Evolutionary conservation across 176 grass and related monocot species (phyloP).

Genomic region (Aegilops umbellulata): DNA sequence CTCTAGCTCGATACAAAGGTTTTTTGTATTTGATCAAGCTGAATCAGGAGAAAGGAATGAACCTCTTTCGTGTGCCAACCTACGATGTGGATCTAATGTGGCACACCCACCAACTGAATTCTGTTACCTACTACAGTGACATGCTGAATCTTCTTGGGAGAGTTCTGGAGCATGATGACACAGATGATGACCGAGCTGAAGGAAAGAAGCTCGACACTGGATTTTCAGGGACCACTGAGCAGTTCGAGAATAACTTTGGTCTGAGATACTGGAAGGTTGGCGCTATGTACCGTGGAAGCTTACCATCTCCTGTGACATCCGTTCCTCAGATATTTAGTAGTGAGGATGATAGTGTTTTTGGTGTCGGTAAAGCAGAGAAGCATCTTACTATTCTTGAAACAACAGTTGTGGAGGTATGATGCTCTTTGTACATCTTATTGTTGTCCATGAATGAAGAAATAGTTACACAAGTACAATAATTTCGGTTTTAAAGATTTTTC

Average conservation of each 20-base stretch:
- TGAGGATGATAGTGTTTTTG: not conserved
- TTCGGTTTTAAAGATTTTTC: not conserved
- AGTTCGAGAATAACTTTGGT: conserved; percentile 76
- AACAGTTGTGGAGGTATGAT: conserved; percentile 61
- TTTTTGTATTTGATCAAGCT: conserved; percentile 86
- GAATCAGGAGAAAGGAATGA: conserved; percentile 74
- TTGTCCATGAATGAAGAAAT: conserved; percentile 10
- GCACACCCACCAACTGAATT: conserved; percentile 84
- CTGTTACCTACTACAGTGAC: conserved; percentile 72
- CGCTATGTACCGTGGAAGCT: conserved; percentile 68
- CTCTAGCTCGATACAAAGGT: conserved; percentile 84
- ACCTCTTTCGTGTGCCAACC: conserved; percentile 73
- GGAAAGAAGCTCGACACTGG: conserved; percentile 87
- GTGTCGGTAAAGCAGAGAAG: conserved; percentile 19
- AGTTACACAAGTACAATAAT: not conserved
- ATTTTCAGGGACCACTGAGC: conserved; percentile 65
- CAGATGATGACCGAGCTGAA: conserved; percentile 71
- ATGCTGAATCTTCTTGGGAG: conserved; percentile 72
- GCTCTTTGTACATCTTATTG: conserved; percentile 8
- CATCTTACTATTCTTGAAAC: conserved; percentile 38
- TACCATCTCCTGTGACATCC: conserved; percentile 63
- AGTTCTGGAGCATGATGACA: conserved; percentile 95
- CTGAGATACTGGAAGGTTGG: conserved; percentile 88
- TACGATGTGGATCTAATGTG: conserved; percentile 94
- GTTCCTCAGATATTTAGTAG: conserved; percentile 35